phyloP scores from a whole-genome alignment of 176 grass and related monocot species.

The Puccinellia tenuiflora region DNA sequence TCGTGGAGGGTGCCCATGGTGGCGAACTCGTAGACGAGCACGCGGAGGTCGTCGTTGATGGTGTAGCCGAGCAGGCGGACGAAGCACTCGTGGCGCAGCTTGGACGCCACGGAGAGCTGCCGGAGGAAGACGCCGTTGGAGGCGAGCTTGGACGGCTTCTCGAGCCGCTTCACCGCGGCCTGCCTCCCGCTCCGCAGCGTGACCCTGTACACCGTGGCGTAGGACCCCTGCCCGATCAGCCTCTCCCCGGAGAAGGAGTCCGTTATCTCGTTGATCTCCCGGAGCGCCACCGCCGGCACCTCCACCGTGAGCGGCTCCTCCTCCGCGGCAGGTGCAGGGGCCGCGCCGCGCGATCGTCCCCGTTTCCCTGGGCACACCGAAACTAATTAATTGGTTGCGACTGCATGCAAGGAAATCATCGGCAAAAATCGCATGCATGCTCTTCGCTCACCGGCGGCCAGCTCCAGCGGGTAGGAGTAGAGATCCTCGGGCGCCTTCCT shows the following conservation, averaged over 20 bases:
- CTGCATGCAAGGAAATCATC: neutral
- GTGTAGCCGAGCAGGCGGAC: slow-evolving; percentile 43
- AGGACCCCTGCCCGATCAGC: slow-evolving; percentile 53
- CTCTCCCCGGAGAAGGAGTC: slow-evolving; percentile 16
- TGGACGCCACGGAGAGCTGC: slow-evolving; percentile 38
- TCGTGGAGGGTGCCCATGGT: slow-evolving; percentile 57
- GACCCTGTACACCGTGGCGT: slow-evolving; percentile 49
- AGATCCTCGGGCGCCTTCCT: slow-evolving; percentile 6
- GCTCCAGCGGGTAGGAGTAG: slow-evolving; percentile 9
- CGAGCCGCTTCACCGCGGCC: slow-evolving; percentile 43
- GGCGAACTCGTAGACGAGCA: slow-evolving; percentile 54
- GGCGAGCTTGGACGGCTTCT: slow-evolving; percentile 39
- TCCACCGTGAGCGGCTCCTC: slow-evolving; percentile 35
- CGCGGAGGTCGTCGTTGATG: slow-evolving; percentile 28
- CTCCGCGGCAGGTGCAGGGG: neutral
- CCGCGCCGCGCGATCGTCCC: neutral
- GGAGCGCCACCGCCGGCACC: slow-evolving; percentile 36
- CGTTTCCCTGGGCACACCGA: slow-evolving; percentile 9
- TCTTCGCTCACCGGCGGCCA: neutral
- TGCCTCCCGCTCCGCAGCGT: slow-evolving; percentile 12
- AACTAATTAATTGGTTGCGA: neutral
- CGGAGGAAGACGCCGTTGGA: slow-evolving; percentile 39
- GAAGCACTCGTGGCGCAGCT: slow-evolving; percentile 43
- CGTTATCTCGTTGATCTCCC: slow-evolving; percentile 42
- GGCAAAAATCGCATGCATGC: neutral